Conservation (phyloP, 805 yeast species). For the Yueomyces sp. region DNA sequence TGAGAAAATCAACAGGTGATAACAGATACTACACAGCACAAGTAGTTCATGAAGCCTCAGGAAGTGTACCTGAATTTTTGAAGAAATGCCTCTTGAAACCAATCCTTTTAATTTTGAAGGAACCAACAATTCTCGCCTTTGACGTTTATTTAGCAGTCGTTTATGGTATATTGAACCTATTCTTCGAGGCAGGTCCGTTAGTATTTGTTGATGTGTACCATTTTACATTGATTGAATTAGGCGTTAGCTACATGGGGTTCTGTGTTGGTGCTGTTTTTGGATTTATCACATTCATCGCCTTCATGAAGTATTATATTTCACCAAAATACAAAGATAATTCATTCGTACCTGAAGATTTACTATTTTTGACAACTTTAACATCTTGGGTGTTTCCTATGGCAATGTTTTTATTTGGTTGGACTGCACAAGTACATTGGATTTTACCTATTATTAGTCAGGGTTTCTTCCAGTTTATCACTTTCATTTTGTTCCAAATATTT, state of each 20-base stretch:
- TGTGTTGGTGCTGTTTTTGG: constrained; percentile 34
- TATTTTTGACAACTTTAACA: constrained; percentile 31
- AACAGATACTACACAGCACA: constrained; percentile 29
- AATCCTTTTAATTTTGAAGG: constrained; percentile 13
- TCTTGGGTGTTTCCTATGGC: constrained; percentile 30
- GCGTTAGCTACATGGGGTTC: constrained; percentile 28
- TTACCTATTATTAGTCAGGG: constrained; percentile 33
- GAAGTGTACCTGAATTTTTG: too few relatives aligned
- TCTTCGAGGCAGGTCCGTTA: constrained; percentile 51
- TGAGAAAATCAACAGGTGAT: constrained; percentile 38
- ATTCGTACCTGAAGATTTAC: constrained; percentile 30
- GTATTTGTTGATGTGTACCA: constrained; percentile 32
- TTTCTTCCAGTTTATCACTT: constrained; percentile 28
- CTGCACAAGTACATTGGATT: constrained; percentile 37
- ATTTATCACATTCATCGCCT: constrained; percentile 17
- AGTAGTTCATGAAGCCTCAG: constrained; percentile 9
- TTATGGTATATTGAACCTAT: constrained; percentile 40
- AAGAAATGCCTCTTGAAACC: constrained; percentile 14
- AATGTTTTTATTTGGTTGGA: constrained; percentile 39
- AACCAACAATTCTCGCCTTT: constrained; percentile 44
- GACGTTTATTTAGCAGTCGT: constrained; percentile 38
- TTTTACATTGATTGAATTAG: constrained; percentile 35
- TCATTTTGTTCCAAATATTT: constrained; percentile 37
- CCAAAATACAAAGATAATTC: constrained; percentile 16
- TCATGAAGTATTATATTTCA: constrained; percentile 17